Evolutionary conservation across 2,329 filamentous ascomycete species (phyloP), one percentile per base, ranked within the genome.

Genomic region (Uncinocarpus reesii): DNA sequence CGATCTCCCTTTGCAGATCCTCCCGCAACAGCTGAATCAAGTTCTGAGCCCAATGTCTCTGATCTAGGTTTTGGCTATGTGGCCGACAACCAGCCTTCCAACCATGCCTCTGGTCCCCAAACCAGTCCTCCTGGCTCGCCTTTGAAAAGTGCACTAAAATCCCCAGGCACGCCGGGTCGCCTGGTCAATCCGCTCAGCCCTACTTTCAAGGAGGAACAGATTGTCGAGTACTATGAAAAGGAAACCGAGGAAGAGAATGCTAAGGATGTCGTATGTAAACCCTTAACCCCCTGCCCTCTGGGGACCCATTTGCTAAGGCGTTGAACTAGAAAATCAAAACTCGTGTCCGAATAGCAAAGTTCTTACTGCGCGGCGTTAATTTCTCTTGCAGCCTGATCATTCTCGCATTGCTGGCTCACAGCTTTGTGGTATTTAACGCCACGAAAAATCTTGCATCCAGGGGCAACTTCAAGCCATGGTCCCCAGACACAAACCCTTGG

Each of bases 381-480:
- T 96, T 98, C 68, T 88, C 86, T 67, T 98, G 92, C 74, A 90
- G 86, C 65, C 76, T 96, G 52, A 95, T 98, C 63, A 86, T 98
- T 56, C 77, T 98, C 50, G 76, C 88, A 53, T 90, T 98, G 79
- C 73, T 98, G 47, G 81, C 84, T 11, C 79, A 86, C n/a, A 87
- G 86, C 2, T 86, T 98, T 61, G 72, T 81, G 57, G 89, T 98
- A 66, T 98, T 98, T 79, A 87, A 92, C 65, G 78, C 88, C 42
- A 95, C 92, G 51, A 86, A 79, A 62, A 47, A 69, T 13, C 73
- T 98, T 1, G 79, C 88, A 28, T 61, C 79, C 11, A 79, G 90
- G 56, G 95, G 86, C 71, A 80, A 78, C 52, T 79, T 95, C 55
- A 86, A 88, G 4, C 70, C 92, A 2, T 98, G 92, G 92, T 85